A percentile compares a stretch with the other conserved stretches of the same genome.
Evolutionary conservation across 768 basidiomycete species (phyloP).

Genomic region (Phaeolepiota aurea): DNA sequence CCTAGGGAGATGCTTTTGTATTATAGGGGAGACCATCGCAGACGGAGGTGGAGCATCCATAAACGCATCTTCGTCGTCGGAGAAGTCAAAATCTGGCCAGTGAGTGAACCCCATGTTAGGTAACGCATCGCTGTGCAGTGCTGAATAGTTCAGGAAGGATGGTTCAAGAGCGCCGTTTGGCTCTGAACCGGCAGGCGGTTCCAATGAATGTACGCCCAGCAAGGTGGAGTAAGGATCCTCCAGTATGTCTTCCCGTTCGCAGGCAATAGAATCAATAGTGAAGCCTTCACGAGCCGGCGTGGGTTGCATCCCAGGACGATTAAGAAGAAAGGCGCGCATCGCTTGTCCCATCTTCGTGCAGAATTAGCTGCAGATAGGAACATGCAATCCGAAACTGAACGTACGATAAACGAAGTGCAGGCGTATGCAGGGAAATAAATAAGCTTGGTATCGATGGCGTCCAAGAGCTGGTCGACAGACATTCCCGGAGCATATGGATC

Average conservation of each 20-base stretch:
- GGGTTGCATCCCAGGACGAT: background rate
- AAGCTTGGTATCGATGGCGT: constrained; percentile 15
- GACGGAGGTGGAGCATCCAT: too few species aligned
- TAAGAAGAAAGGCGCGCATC: background rate
- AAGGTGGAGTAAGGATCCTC: background rate
- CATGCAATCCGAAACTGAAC: too few species aligned
- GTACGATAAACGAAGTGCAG: constrained; percentile 21
- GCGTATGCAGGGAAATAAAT: constrained; percentile 21
- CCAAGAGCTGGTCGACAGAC: constrained; percentile 18
- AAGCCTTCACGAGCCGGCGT: background rate
- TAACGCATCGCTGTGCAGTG: too few species aligned
- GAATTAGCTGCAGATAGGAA: too few species aligned
- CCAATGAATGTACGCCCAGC: too few species aligned
- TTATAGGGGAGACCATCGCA: too few species aligned
- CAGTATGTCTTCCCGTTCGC: background rate
- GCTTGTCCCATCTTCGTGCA: background rate
- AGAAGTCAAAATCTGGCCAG: too few species aligned
- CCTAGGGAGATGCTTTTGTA: too few species aligned
- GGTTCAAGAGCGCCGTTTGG: background rate
- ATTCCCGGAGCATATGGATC: constrained; percentile 14
- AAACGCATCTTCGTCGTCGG: too few species aligned
- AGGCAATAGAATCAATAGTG: background rate
- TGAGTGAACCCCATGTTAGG: too few species aligned
- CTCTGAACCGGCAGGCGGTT: background rate
- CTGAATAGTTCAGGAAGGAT: too few species aligned